Conservation (phyloP, 225 moss, liverwort and hornwort species). For the Pseudoscleropodium purum region DNA sequence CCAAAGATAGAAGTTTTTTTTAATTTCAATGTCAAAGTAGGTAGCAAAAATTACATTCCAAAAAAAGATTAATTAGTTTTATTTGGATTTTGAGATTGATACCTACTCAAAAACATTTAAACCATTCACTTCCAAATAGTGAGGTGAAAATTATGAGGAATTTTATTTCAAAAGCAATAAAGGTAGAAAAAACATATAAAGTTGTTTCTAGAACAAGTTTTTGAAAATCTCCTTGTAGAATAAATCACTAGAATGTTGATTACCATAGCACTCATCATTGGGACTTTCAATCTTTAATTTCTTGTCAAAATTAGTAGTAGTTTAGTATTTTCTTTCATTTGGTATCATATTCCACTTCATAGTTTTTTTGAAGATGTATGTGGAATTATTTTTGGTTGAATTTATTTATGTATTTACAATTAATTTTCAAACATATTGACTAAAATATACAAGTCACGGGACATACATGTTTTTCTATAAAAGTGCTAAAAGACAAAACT, state of each 20-base stretch:
- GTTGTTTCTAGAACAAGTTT: neutral
- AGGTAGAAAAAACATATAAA: neutral
- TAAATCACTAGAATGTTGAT: neutral
- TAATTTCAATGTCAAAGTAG: neutral
- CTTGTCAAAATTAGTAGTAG: no score
- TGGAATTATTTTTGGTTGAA: rapidly evolving
- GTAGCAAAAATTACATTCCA: neutral
- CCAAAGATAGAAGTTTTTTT: neutral
- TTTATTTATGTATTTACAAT: neutral
- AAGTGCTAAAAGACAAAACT: neutral
- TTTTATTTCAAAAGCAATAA: neutral
- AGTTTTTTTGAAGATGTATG: neutral
- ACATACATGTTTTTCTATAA: neutral
- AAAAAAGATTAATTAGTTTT: neutral
- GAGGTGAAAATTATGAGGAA: neutral
- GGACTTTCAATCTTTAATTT: neutral
- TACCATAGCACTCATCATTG: no score
- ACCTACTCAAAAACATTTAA: neutral
- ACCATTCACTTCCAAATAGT: neutral
- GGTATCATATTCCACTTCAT: neutral
- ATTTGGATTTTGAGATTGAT: neutral
- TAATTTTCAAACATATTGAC: neutral
- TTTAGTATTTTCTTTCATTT: neutral
- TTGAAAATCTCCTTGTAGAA: neutral
- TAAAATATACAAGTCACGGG: neutral